Evolutionary conservation across 2,329 filamentous ascomycete genomes (phyloP).

Genomic region (Alternaria hordeiaustralica): DNA sequence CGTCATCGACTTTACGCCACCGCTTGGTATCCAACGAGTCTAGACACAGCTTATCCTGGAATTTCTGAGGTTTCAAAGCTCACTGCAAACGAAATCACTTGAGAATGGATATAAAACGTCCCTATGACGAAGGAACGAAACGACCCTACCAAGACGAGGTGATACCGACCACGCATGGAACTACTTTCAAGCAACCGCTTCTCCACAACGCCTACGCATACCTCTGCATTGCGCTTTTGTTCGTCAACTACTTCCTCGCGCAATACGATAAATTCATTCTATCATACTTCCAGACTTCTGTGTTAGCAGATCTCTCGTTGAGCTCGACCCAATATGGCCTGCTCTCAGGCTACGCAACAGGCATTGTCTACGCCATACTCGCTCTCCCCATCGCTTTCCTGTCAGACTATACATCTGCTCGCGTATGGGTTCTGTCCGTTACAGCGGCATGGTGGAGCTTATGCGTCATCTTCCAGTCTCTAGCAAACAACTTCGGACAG

Average conservation of each 20-base stretch:
- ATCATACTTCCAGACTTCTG: neutral
- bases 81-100: neutral
- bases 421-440: neutral
- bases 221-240: neutral
- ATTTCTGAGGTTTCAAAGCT: neutral
- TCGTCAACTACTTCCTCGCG: neutral
- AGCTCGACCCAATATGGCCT: slow-evolving; percentile 1
- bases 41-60: neutral
- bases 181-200: neutral
- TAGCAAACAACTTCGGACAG: neutral
- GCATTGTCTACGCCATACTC: neutral
- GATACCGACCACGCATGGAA: neutral
- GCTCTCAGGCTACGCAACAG: neutral
- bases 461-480: neutral
- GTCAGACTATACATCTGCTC: neutral
- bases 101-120: neutral
- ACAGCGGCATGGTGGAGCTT: neutral
- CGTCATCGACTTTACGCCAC: neutral
- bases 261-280: neutral
- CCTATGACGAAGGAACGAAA: neutral
- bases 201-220: neutral
- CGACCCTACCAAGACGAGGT: neutral
- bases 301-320: neutral
- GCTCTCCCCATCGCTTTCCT: neutral
- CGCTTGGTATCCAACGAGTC: neutral